phyloP scores from a whole-genome alignment of 495 filamentous ascomycete genomes.

The Aspergillus sclerotiicarbonarius region DNA sequence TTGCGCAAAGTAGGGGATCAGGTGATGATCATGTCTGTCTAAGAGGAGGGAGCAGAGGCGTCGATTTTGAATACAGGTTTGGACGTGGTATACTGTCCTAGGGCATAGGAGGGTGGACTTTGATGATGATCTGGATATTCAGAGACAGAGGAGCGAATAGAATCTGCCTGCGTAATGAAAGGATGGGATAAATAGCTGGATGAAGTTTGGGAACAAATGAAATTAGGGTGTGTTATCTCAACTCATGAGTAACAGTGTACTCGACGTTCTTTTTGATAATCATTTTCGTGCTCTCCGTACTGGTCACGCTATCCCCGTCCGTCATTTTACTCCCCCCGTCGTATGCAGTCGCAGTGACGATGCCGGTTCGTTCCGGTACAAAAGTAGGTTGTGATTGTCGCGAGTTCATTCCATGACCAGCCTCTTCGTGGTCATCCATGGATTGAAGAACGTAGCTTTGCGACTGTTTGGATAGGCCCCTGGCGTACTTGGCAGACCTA shows the following conservation, averaged over 20 bases:
- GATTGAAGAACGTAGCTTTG: conserved; percentile 8
- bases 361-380: not conserved
- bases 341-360: conserved; percentile 1
- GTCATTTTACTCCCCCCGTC: conserved; percentile 5
- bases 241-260: conserved; percentile 22
- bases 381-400: not conserved
- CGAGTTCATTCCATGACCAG: not conserved
- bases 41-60: no score
- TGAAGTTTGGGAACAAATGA: no score
- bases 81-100: no score
- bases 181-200: no score
- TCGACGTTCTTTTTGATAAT: conserved; percentile 36
- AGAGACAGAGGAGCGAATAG: no score
- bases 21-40: no score
- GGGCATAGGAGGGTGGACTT: no score
- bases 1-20: no score
- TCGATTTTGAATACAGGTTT: no score
- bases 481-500: not conserved
- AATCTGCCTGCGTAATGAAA: no score
- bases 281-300: conserved; percentile 33
- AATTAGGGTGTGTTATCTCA: no score
- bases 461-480: not conserved
- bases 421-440: not conserved
- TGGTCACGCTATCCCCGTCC: conserved; percentile 26
- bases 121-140: no score